Evolutionary conservation across 2,329 filamentous ascomycete genomes (phyloP).

Genomic region (Xylariaceae sp.): DNA sequence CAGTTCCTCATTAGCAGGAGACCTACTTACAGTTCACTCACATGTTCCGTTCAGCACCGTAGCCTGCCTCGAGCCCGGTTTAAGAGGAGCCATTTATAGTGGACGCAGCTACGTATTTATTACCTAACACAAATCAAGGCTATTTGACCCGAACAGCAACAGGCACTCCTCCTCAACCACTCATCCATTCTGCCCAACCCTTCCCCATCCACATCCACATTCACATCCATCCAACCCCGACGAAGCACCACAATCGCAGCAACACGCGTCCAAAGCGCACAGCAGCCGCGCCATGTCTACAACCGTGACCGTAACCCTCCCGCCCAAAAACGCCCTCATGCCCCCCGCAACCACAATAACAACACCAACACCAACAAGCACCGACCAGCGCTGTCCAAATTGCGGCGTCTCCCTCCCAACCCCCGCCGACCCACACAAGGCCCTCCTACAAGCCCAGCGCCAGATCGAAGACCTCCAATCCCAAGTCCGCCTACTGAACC

Average conservation of each 20-base stretch:
- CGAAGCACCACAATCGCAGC: neutral
- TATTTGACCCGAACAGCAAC: neutral
- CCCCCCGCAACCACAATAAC: slow-evolving; percentile 21
- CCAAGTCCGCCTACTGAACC: slow-evolving; percentile 65
- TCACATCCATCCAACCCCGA: neutral
- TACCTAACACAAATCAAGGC: too few relatives aligned
- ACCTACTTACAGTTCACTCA: too few relatives aligned
- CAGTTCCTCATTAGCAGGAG: too few relatives aligned
- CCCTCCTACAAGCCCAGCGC: slow-evolving; percentile 52
- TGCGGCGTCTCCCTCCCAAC: slow-evolving; percentile 44
- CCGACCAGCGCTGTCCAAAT: slow-evolving; percentile 44
- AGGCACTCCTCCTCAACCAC: neutral
- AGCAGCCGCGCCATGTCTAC: too few relatives aligned
- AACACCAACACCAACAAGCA: slow-evolving; percentile 24
- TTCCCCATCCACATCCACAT: neutral
- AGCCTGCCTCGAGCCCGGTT: too few relatives aligned
- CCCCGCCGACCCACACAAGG: slow-evolving; percentile 35
- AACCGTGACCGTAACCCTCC: slow-evolving; percentile 30
- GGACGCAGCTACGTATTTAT: too few relatives aligned
- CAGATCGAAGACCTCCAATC: slow-evolving; percentile 66
- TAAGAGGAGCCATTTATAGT: too few relatives aligned
- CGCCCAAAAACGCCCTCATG: slow-evolving; percentile 19
- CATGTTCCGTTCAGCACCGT: too few relatives aligned
- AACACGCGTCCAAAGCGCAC: neutral
- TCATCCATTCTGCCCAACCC: neutral